Evolutionary conservation across 164 flowering plant species (phyloP), one percentile per base, ranked within the genome.

Genomic region (Aristolochia californica): DNA sequence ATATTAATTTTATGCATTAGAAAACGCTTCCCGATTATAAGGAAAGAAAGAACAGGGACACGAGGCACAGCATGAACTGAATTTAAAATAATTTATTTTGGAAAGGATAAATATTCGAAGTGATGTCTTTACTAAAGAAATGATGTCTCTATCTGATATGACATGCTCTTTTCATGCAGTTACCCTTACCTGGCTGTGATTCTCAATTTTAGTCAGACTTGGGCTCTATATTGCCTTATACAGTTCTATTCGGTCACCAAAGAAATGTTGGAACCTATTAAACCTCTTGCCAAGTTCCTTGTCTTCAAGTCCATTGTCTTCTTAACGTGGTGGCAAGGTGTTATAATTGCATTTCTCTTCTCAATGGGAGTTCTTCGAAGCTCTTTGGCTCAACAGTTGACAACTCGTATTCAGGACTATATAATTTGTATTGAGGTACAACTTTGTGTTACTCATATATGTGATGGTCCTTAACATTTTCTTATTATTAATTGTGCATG

Each of bases 251-350:
- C 96, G 43, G 96, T 93, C 60, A 93, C 77, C 13, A 93, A 87
- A 70, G 82, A 87, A 43, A 85, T 80, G 74, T 62, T 93, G 75
- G 83, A 82, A 47, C 90, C 97, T 24, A 93, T 93, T 43, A 89
- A 82, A 66, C 99, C 97, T 26, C 70, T 93, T 70, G 96, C 97
- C 34, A 93, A 93, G 77, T 93, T 93, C 74, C 72, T 93, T 67
- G 72, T 72, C 48, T 87, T 93, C 80, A 93, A 93, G 80, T 89
- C 97, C 55, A 93, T 93, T 64, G 87, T 93, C 24, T 93, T 93
- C 76, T 70, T 93, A 58, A 93, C 99, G 58, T 93, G 99, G 99
- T 93, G 99, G 99, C 99, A 93, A 82, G 99, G 99, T 55, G 68
- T 93, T 56, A 82, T 82, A 56, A 78, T 93, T 72, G 99, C 96